A percentile compares a stretch with the other conserved stretches of the same genome.
Conservation (phyloP, 345 rosid genomes). For the sweet orange (Citrus sinensis) region DNA sequence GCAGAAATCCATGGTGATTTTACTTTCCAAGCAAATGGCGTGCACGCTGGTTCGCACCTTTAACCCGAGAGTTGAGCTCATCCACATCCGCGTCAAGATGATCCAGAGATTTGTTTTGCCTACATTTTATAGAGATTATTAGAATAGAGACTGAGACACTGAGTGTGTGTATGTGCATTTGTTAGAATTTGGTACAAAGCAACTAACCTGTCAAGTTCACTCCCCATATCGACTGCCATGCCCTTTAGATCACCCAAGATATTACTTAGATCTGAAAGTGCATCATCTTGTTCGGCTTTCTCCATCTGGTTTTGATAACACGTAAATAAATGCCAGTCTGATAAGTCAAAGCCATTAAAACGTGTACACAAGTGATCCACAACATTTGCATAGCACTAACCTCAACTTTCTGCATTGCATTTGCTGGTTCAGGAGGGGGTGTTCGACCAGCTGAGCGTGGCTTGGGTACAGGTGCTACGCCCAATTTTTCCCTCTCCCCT, state of each 20-base stretch:
- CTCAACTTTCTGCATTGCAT: constrained; percentile 76
- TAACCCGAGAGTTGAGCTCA: constrained; percentile 72
- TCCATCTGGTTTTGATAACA: constrained; percentile 44
- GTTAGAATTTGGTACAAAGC: constrained; percentile 1
- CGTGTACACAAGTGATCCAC: not conserved
- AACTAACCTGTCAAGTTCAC: constrained; percentile 71
- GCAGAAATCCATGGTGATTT: constrained; percentile 5
- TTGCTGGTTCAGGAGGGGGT: constrained; percentile 46
- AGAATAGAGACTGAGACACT: not conserved
- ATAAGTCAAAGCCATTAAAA: not conserved
- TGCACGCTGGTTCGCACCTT: constrained; percentile 85
- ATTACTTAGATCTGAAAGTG: constrained; percentile 68
- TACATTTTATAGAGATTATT: constrained; percentile 25
- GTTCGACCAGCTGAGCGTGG: constrained; percentile 36
- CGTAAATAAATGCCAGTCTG: not conserved
- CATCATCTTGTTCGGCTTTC: constrained; percentile 87
- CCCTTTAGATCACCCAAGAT: constrained; percentile 82
- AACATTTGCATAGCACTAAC: constrained; percentile 28
- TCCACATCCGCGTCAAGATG: constrained; percentile 70
- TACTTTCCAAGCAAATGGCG: constrained; percentile 70
- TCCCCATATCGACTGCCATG: constrained; percentile 96
- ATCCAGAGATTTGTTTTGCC: constrained; percentile 92
- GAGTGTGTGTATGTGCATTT: not conserved
- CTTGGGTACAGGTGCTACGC: constrained; percentile 44
- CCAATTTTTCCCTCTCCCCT: constrained; percentile 72